A percentile compares a stretch with the other conserved stretches of the same genome.
Evolutionary conservation across 1,284 basidiomycete species (phyloP).

Genomic region (Meripilus lineatus): DNA sequence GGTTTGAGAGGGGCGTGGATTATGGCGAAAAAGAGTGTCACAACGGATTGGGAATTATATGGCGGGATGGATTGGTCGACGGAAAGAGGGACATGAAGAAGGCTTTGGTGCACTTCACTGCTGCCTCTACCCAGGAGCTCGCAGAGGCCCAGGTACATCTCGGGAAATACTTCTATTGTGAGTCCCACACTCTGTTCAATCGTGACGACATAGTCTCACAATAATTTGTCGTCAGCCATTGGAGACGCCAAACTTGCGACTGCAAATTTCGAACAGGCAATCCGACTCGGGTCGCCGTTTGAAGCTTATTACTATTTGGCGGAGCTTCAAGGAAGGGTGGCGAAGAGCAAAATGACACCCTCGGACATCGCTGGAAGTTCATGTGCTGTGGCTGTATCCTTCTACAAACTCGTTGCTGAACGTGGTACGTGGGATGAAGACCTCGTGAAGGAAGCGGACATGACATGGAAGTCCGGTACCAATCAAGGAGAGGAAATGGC

Average conservation of each 20-base stretch:
- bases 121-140: conserved; percentile 81
- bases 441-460: conserved; percentile 79
- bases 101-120: conserved; percentile 66
- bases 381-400: conserved; percentile 83
- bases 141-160: conserved; percentile 90
- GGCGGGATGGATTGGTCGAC: conserved; percentile 79
- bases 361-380: conserved; percentile 53
- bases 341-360: conserved; percentile 38
- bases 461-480: conserved; percentile 71
- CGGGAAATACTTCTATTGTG: conserved; percentile 80
- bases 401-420: conserved; percentile 87
- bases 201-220: conserved; percentile 5
- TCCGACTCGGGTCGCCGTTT: conserved; percentile 83
- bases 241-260: conserved; percentile 63
- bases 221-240: conserved; percentile 38
- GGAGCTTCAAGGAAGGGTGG: conserved; percentile 64
- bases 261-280: conserved; percentile 76
- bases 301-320: conserved; percentile 93
- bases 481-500: conserved; percentile 66
- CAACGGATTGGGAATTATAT: conserved; percentile 90
- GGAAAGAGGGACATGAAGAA: conserved; percentile 65
- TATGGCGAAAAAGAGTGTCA: conserved; percentile 83
- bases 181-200: conserved; percentile 21
- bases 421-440: conserved; percentile 86
- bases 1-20: conserved; percentile 88